phyloP scores from a whole-genome alignment of 129 eudicot species.

The Escallonia rubra region DNA sequence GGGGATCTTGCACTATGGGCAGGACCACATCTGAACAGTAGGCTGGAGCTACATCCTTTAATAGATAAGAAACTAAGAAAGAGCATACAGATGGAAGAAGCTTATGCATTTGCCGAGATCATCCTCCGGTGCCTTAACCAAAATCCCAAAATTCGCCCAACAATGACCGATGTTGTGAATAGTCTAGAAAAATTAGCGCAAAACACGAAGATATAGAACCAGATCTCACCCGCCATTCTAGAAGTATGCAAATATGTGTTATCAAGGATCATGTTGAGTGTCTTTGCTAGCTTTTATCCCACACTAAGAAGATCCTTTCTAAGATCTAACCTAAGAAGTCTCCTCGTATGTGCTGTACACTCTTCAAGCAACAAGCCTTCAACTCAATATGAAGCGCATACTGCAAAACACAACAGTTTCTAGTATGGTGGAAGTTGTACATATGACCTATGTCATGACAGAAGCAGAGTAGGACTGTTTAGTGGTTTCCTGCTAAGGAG shows the following conservation, averaged over 20 bases:
- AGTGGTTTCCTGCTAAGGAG: too few relatives aligned
- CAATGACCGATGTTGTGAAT: slow-evolving; percentile 30
- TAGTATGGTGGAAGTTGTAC: too few relatives aligned
- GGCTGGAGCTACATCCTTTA: slow-evolving; percentile 11
- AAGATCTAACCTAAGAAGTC: not conserved
- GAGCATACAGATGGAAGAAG: slow-evolving; percentile 22
- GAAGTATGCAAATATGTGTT: not conserved
- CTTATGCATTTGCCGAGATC: slow-evolving; percentile 29
- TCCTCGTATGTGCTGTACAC: not conserved
- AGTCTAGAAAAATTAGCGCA: slow-evolving; percentile 25
- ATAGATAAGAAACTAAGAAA: slow-evolving; percentile 33
- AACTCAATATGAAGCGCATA: not conserved
- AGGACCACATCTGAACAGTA: slow-evolving; percentile 29
- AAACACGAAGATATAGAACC: slow-evolving; percentile 10
- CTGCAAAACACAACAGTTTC: too few relatives aligned
- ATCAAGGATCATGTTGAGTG: not conserved
- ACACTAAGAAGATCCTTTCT: not conserved
- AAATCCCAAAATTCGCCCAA: slow-evolving; percentile 32
- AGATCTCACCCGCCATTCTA: not conserved
- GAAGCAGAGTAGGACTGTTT: too few relatives aligned
- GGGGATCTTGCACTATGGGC: slow-evolving; percentile 39
- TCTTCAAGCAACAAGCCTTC: not conserved
- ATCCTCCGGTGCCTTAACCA: slow-evolving; percentile 26
- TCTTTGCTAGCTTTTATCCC: too few relatives aligned
- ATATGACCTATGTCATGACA: too few relatives aligned